Base-by-base conservation (phyloP, 805 yeast genomes). In the Allodekkera sacchari region DNA sequence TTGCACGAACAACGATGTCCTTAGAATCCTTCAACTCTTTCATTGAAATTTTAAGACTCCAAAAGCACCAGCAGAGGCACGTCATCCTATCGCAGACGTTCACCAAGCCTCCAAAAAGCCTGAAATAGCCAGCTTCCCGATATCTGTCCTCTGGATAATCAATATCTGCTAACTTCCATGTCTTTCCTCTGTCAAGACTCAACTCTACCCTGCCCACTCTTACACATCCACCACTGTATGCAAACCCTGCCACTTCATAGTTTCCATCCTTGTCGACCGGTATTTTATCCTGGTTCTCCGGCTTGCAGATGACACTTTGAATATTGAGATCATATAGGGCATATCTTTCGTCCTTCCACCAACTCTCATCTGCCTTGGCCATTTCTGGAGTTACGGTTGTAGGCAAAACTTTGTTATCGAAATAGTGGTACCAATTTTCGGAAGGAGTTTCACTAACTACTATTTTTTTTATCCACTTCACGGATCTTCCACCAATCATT, bases 271-370 rank as follows among this genome's bases (percentile, higher is more conserved):
- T 20, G 3, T 21, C 26, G 11, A 45, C 20, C 3, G 41, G 16
- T 21, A 55, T 16, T 5, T 31, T 35, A 25, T 50, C 51, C 22
- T 51, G 45, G 28, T 52, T 51, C 21, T 49, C 50, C 4, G 63
- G 63, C 22, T 42, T 43, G 18, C 52, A 57, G 4, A 48, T 58
- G 16, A 53, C 48, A 23, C 57, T 52, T 34, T 58, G 64, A 8
- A 52, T 24, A 31, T 57, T 57, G 37, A 58, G 41, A 34, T 58
- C 57, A 31, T 52, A 49, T 13, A 58, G 39, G 1, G 63, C 50
- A 37, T 57, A 58, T n/a, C 62, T 39, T 36, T 58, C 62, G 35
- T 58, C 62, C 27, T 45, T 43, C 63, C 62, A 58, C 61, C 60
- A 55, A 23, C 41, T 39, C 20, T 56, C 53, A 22, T 55, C 46